These are phyloP conservation scores for Suillus spraguei DNA, from an alignment of 768 basidiomycete species.

Conservation along the genomic window DNA sequence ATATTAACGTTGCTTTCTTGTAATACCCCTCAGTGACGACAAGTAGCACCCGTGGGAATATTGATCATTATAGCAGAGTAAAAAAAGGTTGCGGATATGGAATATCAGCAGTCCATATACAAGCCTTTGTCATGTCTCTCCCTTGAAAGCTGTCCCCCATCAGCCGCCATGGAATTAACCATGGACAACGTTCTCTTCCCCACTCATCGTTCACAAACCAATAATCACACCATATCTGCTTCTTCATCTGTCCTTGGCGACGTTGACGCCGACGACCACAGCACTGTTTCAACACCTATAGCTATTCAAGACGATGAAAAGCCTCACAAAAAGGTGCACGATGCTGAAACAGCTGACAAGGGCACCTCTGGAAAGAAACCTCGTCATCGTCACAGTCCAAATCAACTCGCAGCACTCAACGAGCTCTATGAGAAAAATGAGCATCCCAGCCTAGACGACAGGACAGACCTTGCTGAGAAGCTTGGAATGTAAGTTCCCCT, in stretches of 20 bases:
- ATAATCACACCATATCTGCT: slow-evolving; percentile 14
- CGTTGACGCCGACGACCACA: background rate
- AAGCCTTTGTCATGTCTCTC: slow-evolving; percentile 41
- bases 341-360: slow-evolving; percentile 29
- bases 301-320: slow-evolving; percentile 27
- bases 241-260: slow-evolving; percentile 14
- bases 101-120: slow-evolving; percentile 42
- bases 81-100: slow-evolving; percentile 41
- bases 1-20: slow-evolving; percentile 1
- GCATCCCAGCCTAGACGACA: slow-evolving; percentile 71
- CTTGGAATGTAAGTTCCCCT: slow-evolving; percentile 69
- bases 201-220: slow-evolving; percentile 16
- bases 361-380: slow-evolving; percentile 58
- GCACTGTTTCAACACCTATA: slow-evolving; percentile 4
- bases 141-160: slow-evolving; percentile 31
- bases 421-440: slow-evolving; percentile 77
- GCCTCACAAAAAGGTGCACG: slow-evolving; percentile 26
- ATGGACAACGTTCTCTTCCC: slow-evolving; percentile 29
- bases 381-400: slow-evolving; percentile 72
- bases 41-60: slow-evolving; percentile 31
- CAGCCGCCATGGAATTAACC: slow-evolving; percentile 28
- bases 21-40: slow-evolving; percentile 16
- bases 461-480: slow-evolving; percentile 67
- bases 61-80: slow-evolving; percentile 31
- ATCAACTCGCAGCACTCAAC: slow-evolving; percentile 76